Percentiles rank a stretch among this genome's conserved stretches.
Conservation (phyloP, 345 rosid species). For the Populus alba region DNA sequence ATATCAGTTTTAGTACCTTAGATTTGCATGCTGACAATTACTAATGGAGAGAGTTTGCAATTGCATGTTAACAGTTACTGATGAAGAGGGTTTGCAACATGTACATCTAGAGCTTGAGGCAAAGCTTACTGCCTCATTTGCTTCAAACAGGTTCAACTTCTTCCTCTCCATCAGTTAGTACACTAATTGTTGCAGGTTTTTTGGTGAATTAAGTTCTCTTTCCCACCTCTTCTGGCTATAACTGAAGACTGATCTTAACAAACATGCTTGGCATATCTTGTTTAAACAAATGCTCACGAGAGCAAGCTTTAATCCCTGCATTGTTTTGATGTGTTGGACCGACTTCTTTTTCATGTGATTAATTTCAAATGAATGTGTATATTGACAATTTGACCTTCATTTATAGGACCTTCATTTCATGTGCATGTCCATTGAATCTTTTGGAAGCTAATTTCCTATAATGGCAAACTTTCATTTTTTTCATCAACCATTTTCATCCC, state of each 20-base stretch:
- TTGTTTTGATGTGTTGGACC: background rate
- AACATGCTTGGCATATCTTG: background rate
- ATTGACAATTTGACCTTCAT: background rate
- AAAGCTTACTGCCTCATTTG: slow-evolving; percentile 58
- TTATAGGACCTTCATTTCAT: background rate
- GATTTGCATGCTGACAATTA: slow-evolving; percentile 42
- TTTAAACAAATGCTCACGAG: background rate
- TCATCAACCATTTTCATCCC: background rate
- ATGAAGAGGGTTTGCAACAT: slow-evolving; percentile 82
- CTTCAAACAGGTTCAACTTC: slow-evolving; percentile 45
- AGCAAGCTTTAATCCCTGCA: background rate
- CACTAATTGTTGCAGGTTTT: background rate
- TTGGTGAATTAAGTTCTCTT: background rate
- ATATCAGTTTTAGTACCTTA: slow-evolving; percentile 18
- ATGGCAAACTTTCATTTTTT: background rate
- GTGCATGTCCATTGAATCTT: background rate
- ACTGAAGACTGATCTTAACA: background rate
- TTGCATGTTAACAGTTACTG: slow-evolving; percentile 53
- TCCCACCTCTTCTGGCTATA: background rate
- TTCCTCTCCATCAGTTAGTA: background rate
- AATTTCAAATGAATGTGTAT: background rate
- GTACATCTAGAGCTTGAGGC: slow-evolving; percentile 85
- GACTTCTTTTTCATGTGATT: background rate
- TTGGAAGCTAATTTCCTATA: background rate
- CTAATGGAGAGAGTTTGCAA: slow-evolving; percentile 58